phyloP scores from a whole-genome alignment of 257 asterid species.

The Capsicum baccatum region DNA sequence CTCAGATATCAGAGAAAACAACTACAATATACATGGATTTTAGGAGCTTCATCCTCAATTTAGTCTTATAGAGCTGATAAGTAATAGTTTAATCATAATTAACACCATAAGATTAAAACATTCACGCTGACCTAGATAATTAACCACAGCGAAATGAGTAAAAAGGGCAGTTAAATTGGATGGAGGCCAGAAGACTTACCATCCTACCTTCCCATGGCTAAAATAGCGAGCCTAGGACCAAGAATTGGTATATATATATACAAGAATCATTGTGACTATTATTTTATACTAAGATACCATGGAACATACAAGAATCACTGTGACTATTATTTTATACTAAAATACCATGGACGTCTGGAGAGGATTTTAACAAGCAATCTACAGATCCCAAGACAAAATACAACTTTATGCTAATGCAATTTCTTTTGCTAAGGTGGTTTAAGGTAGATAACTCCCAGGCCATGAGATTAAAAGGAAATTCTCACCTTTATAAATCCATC shows the following conservation, averaged over 20 bases:
- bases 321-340: not conserved
- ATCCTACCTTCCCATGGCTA: constrained; percentile 21
- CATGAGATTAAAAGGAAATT: not conserved
- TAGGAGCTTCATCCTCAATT: constrained; percentile 12
- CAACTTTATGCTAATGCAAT: constrained; percentile 13
- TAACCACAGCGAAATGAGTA: not conserved
- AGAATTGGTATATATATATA: not conserved
- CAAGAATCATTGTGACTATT: not conserved
- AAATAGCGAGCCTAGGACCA: constrained; percentile 20
- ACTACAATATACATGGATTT: not conserved
- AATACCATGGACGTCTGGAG: not conserved
- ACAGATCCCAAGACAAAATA: not conserved
- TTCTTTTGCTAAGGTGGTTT: constrained; percentile 21
- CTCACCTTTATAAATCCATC: constrained; percentile 48
- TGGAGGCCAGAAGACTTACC: not conserved
- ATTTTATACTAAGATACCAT: too few relatives aligned
- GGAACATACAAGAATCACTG: not conserved
- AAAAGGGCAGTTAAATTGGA: constrained; percentile 23
- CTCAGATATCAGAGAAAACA: constrained; percentile 6
- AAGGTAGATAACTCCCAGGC: not conserved
- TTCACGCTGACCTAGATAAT: not conserved
- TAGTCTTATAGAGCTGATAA: not conserved
- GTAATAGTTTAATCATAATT: not conserved
- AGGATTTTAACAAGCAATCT: constrained; percentile 9
- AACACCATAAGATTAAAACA: not conserved